Evolutionary conservation across 2,329 filamentous ascomycete genomes (phyloP), one percentile per base, ranked within the genome.

Genomic region (Plectosphaerella plurivora): DNA sequence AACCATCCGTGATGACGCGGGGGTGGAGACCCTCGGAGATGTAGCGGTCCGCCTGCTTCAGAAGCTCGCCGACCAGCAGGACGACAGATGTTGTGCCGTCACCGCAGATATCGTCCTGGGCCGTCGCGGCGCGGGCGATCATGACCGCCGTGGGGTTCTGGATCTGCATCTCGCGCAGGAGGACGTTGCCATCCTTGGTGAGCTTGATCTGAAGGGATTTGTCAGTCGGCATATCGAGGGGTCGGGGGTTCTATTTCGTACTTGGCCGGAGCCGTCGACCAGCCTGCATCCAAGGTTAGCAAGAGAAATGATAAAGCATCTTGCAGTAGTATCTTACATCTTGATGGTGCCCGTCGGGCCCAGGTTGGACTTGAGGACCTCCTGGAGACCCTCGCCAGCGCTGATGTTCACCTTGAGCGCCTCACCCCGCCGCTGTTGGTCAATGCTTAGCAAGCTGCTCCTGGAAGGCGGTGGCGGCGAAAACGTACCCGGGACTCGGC

Each of bases 81-180:
- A 99, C 94, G 28, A 97, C 93, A 46, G 91, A 97, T 42, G 94
- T 99, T 63, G 94, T 99, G 65, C 94, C 94, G 71, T 99, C 94
- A 66, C 94, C 94, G 63, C 91, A 96, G 63, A 99, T 99, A 65
- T 99, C 94, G 71, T 99, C 94, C 71, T 99, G 93, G 60, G 94
- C 94, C 37, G 94, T 99, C 53, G 94, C 94, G 64, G 93, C 91
- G 68, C 84, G 76, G 53, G 83, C 84, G 69, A 87, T 87, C 83
- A 87, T 87, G 57, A 94, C 94, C 60, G 94, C 94, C 36, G 94
- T 99, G 25, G 94, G 94, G 73, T 97, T 97, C 76, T 97, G 93
- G 69, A 97, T 97, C 84, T 97, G 92, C 84, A 87, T 87, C 70
- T 88, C 84, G 63, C 84, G 77, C 58, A 87, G 73, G 24, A 87